These are phyloP conservation scores for Daedaleopsis nitida DNA, from an alignment of 768 basidiomycete species.

Conservation along the genomic window DNA sequence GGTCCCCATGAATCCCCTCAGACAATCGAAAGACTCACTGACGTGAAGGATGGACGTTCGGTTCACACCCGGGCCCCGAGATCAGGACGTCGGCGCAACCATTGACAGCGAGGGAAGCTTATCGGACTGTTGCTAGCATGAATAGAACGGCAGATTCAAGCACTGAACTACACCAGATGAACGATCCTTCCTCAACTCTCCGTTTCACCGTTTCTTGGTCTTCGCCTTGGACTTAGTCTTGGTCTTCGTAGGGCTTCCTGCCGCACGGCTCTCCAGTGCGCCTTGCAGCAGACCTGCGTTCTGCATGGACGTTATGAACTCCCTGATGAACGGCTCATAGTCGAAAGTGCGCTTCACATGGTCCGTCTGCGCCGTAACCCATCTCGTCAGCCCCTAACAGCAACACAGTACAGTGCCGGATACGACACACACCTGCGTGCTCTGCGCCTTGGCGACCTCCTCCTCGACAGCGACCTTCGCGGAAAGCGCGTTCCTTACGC, in stretches of 20 bases:
- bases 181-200: too few species aligned
- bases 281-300: slow-evolving; percentile 48
- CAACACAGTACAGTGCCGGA: slow-evolving; percentile 24
- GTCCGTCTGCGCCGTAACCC: slow-evolving; percentile 45
- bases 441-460: slow-evolving; percentile 45
- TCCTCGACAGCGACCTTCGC: slow-evolving; percentile 49
- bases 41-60: too few species aligned
- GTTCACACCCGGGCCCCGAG: too few species aligned
- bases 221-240: background rate
- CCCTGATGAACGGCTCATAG: slow-evolving; percentile 62
- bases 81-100: too few species aligned
- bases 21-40: too few species aligned
- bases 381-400: background rate
- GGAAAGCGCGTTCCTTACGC: slow-evolving; percentile 41
- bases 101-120: too few species aligned
- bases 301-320: slow-evolving; percentile 45
- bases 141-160: too few species aligned
- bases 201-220: slow-evolving; percentile 1
- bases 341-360: slow-evolving; percentile 61
- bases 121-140: too few species aligned
- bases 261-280: background rate
- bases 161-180: too few species aligned
- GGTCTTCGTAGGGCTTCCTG: background rate
- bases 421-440: slow-evolving; percentile 40
- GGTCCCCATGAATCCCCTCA: too few species aligned